Base-by-base conservation (phyloP, 148 eudicot genomes). In the Fagopyrum homotropicum region DNA sequence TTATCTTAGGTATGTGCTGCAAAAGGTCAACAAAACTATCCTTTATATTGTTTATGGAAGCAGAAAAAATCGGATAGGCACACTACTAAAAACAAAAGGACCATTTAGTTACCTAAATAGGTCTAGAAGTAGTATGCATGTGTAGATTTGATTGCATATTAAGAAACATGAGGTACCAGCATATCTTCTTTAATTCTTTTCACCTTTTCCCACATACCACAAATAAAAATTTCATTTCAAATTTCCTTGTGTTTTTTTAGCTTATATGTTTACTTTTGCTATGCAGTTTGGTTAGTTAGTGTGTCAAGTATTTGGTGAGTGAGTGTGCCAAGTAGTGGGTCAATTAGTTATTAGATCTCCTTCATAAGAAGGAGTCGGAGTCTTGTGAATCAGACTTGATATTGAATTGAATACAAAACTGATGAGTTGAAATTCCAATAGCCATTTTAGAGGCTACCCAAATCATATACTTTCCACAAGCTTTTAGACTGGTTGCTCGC, bases 1-100 rank as follows among this genome's bases (percentile, higher is more conserved):
- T 93, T 80, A 91, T 91, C 79, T 86, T 86, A 54, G 98, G 98
- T 72, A 93, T 82, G 82, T 93, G 98, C 98, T 93, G 91, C 89
- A 86, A 29, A 76, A 72, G 10, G 10, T 26, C 43, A 61, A 19
- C 11, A 29, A 61, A 15, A 61, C 68, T 35, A 61, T 61, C 44
- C 15, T 43, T 26, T 61, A 61, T 40, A 61, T 29, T 4, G 68
- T 29, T 26, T 8, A 61, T 9, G 3, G 40, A 35, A 35, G 15
- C 68, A 61, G 15, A 61, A 12, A 61, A 2, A 61, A 9, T 26
- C 15, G 22, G 68, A 43, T 35, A 61, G 68, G 9, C 10, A 61
- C 9, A 61, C 9, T 57, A 26, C 14, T 26, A 61, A 61, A 9
- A 61, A 61, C 43, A 61, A 29, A 29, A 22, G 68, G 5, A 61